Conservation (phyloP, 2,329 filamentous ascomycete genomes). For the Nothopassalora personata region DNA sequence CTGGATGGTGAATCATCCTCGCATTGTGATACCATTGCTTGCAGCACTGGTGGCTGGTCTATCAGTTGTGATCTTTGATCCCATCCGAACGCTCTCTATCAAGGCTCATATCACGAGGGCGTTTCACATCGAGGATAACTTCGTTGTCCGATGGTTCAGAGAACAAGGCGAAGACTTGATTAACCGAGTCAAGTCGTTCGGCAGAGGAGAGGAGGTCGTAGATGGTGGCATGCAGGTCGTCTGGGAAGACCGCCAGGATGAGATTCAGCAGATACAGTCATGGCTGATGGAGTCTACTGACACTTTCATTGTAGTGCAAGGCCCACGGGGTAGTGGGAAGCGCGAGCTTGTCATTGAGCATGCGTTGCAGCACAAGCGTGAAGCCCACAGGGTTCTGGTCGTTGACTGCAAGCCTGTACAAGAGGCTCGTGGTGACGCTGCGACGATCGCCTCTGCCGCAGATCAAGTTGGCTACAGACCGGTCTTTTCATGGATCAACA, state of each 20-base stretch:
- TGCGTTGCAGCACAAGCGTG: slow-evolving; percentile 58
- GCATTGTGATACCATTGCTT: slow-evolving; percentile 77
- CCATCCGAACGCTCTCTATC: slow-evolving; percentile 89
- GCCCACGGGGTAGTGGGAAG: slow-evolving; percentile 86
- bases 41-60: slow-evolving; percentile 76
- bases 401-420: slow-evolving; percentile 92
- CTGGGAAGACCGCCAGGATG: slow-evolving; percentile 78
- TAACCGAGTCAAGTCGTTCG: slow-evolving; percentile 45
- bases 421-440: slow-evolving; percentile 80
- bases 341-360: slow-evolving; percentile 81
- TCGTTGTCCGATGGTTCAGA: slow-evolving; percentile 74
- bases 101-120: slow-evolving; percentile 77
- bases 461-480: slow-evolving; percentile 82
- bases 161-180: slow-evolving; percentile 61
- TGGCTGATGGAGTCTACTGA: slow-evolving; percentile 86
- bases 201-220: slow-evolving; percentile 40
- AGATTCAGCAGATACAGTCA: slow-evolving; percentile 74
- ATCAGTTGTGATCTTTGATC: slow-evolving; percentile 87
- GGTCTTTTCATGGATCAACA: slow-evolving; percentile 95
- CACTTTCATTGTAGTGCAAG: slow-evolving; percentile 91
- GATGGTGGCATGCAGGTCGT: slow-evolving; percentile 72
- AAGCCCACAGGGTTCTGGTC: slow-evolving; percentile 68
- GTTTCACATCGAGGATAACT: slow-evolving; percentile 68
- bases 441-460: slow-evolving; percentile 77
- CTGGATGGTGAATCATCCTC: slow-evolving; percentile 79